These are phyloP conservation scores for Diaporthe ilicicola DNA, from an alignment of 2,329 filamentous ascomycete species.

Conservation along the genomic window DNA sequence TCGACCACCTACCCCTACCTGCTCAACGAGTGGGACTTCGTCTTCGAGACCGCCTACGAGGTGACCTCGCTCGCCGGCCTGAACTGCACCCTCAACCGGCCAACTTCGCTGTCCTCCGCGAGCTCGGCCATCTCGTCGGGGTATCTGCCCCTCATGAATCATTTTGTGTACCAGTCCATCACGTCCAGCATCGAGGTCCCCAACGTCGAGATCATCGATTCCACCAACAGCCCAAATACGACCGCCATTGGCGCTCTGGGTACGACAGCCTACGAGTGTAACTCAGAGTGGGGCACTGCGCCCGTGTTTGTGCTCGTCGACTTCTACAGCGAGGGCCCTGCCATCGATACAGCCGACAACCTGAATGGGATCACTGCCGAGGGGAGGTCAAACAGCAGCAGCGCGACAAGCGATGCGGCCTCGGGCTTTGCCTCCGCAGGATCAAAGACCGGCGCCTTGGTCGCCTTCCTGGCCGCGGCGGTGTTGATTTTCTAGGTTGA, in stretches of 20 bases:
- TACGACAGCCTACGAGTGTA: slow-evolving; percentile 62
- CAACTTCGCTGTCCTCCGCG: slow-evolving; percentile 58
- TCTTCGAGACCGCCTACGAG: slow-evolving; percentile 79
- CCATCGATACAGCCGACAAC: slow-evolving; percentile 73
- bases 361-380: slow-evolving; percentile 64
- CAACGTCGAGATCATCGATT: slow-evolving; percentile 65
- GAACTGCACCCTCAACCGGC: slow-evolving; percentile 76
- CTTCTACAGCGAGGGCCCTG: slow-evolving; percentile 78
- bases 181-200: slow-evolving; percentile 67
- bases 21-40: slow-evolving; percentile 68
- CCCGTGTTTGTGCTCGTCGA: slow-evolving; percentile 83
- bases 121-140: slow-evolving; percentile 63
- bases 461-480: slow-evolving; percentile 53
- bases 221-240: slow-evolving; percentile 71
- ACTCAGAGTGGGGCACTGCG: slow-evolving; percentile 64
- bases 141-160: slow-evolving; percentile 79
- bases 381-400: slow-evolving; percentile 35
- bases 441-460: slow-evolving; percentile 48
- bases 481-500: slow-evolving; percentile 47
- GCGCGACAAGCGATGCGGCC: slow-evolving; percentile 32
- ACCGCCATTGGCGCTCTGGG: slow-evolving; percentile 62
- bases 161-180: slow-evolving; percentile 74
- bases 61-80: slow-evolving; percentile 70
- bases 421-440: slow-evolving; percentile 21
- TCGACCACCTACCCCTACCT: slow-evolving; percentile 61